Percentiles rank a stretch among this genome's conserved stretches.
phyloP scores from a whole-genome alignment of 148 eudicot genomes.

The Agrostemma githago region DNA sequence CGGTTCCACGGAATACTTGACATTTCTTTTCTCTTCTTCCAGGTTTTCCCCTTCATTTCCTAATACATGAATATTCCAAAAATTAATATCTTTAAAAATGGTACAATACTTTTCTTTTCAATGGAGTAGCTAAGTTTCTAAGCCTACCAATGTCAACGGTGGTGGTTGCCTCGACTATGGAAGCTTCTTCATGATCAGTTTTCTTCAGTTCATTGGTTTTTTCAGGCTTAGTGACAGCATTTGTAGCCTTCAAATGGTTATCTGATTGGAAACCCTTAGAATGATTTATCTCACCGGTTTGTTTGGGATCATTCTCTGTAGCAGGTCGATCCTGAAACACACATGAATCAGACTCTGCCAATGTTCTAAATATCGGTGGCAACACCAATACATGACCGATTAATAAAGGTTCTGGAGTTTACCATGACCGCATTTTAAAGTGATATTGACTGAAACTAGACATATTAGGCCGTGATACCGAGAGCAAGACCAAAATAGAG shows the following conservation, averaged over 20 bases:
- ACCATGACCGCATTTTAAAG: too few species aligned
- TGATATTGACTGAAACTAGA: too few species aligned
- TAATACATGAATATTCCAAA: constrained; percentile 9
- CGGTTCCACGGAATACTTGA: constrained; percentile 39
- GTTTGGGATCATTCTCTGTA: constrained; percentile 13
- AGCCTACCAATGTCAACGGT: neutral
- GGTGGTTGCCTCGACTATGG: neutral
- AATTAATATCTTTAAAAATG: neutral
- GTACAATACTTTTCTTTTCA: neutral
- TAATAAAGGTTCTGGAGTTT: too few species aligned
- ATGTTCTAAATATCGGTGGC: too few species aligned
- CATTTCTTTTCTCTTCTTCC: constrained; percentile 18
- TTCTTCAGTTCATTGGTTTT: constrained; percentile 10
- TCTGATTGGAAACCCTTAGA: constrained; percentile 13
- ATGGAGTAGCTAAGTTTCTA: neutral
- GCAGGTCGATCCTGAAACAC: constrained; percentile 25
- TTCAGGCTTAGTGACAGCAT: constrained; percentile 12
- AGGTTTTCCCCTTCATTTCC: constrained; percentile 32
- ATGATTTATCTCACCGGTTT: constrained; percentile 9
- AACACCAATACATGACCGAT: too few species aligned
- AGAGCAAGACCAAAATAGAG: too few species aligned
- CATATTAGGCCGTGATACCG: too few species aligned
- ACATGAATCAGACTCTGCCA: constrained; percentile 16
- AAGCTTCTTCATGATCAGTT: constrained; percentile 9
- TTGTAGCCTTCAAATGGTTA: constrained; percentile 7